Conservation (phyloP, 768 basidiomycete genomes). For the Tulasnella sp. region DNA sequence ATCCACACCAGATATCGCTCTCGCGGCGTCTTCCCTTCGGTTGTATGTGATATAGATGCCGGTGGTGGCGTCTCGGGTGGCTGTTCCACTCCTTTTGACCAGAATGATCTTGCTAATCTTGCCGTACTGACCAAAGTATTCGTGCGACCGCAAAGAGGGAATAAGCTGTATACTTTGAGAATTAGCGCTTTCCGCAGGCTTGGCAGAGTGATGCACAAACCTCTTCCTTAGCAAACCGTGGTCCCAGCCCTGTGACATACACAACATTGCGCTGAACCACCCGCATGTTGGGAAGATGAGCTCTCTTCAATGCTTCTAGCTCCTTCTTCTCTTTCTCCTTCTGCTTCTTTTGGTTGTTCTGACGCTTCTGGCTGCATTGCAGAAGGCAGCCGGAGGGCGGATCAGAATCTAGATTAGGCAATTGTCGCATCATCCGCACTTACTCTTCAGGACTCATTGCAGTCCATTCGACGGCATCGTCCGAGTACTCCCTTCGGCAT, state of each 20-base stretch:
- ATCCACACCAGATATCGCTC: constrained; percentile 87
- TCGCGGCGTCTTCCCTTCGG: constrained; percentile 85
- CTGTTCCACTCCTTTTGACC: constrained; percentile 74
- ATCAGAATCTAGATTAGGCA: constrained; percentile 15
- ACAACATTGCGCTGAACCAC: constrained; percentile 96
- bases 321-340: constrained; percentile 94
- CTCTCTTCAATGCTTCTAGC: constrained; percentile 70
- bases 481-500: constrained; percentile 84
- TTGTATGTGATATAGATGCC: constrained; percentile 97
- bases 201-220: constrained; percentile 35
- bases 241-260: constrained; percentile 91
- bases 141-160: constrained; percentile 81
- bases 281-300: constrained; percentile 82
- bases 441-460: constrained; percentile 93
- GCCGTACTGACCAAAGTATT: constrained; percentile 98
- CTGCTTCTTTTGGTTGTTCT: constrained; percentile 91
- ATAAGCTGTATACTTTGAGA: constrained; percentile 47
- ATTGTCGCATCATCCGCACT: constrained; percentile 27
- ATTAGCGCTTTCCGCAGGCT: background rate
- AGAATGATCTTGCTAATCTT: constrained; percentile 94
- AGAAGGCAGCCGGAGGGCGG: constrained; percentile 6
- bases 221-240: constrained; percentile 92
- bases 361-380: constrained; percentile 68
- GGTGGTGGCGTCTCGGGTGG: constrained; percentile 58
- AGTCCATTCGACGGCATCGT: constrained; percentile 90